phyloP scores from a whole-genome alignment of 345 rosid species.

The Lepidium aucheri region DNA sequence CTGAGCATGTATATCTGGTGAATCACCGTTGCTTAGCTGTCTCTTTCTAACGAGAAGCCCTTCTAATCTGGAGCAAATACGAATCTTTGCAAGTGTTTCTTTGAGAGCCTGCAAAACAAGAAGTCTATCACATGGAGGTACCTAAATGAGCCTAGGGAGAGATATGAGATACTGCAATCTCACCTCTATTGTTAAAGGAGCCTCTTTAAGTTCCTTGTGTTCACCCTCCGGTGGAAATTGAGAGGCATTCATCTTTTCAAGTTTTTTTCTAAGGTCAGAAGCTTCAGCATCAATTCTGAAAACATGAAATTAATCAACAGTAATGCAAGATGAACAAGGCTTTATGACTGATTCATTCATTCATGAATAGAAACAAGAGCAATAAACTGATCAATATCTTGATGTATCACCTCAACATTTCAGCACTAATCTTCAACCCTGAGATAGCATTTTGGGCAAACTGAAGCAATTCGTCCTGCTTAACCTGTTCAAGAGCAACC shows the following conservation, averaged over 20 bases:
- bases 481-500: slow-evolving; percentile 46
- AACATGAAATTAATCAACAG: slow-evolving; percentile 18
- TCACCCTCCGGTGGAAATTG: slow-evolving; percentile 33
- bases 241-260: slow-evolving; percentile 39
- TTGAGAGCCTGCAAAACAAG: slow-evolving; percentile 52
- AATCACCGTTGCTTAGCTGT: slow-evolving; percentile 61
- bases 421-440: slow-evolving; percentile 74
- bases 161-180: slow-evolving; percentile 10
- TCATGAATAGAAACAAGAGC: background rate
- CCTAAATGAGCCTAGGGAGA: background rate
- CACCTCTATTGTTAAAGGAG: slow-evolving; percentile 61
- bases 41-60: slow-evolving; percentile 72
- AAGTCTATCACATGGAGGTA: slow-evolving; percentile 3
- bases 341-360: background rate
- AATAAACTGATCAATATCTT: slow-evolving; percentile 1
- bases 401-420: slow-evolving; percentile 57
- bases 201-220: slow-evolving; percentile 37
- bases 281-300: slow-evolving; percentile 82
- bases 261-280: slow-evolving; percentile 50
- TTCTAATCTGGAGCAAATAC: slow-evolving; percentile 73
- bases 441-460: slow-evolving; percentile 81
- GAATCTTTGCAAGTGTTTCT: slow-evolving; percentile 65
- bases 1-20: slow-evolving; percentile 86
- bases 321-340: slow-evolving; percentile 10
- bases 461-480: slow-evolving; percentile 93